Conservation (phyloP, 495 filamentous ascomycete species). For the Xylona heveae region DNA sequence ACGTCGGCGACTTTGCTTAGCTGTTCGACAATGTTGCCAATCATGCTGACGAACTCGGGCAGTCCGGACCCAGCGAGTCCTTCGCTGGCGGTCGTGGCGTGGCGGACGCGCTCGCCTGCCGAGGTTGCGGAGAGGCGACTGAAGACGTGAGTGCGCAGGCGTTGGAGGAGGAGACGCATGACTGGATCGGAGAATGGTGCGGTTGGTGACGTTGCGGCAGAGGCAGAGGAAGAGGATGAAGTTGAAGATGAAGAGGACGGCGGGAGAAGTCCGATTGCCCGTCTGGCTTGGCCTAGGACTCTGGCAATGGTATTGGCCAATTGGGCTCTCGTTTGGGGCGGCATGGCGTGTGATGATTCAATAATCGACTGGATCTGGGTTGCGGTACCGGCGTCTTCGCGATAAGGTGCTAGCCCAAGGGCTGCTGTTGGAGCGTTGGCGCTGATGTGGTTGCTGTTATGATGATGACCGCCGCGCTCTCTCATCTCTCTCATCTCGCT, state of each 20-base stretch:
- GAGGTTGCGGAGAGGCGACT: conserved; percentile 52
- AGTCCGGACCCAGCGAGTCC: conserved; percentile 60
- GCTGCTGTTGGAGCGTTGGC: too few relatives aligned
- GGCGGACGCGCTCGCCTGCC: conserved; percentile 57
- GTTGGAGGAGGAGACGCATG: conserved; percentile 52
- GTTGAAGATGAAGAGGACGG: conserved; percentile 6
- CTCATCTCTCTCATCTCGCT: conserved; percentile 11
- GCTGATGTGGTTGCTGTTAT: conserved; percentile 32
- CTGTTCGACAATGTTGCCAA: conserved; percentile 68
- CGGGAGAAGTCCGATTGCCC: conserved; percentile 1
- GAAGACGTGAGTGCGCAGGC: conserved; percentile 56
- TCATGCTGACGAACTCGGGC: conserved; percentile 69
- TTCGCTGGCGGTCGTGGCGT: conserved; percentile 67
- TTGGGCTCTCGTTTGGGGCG: conserved; percentile 35
- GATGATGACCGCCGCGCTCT: conserved; percentile 10
- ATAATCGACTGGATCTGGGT: conserved; percentile 56
- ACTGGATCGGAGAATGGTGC: conserved; percentile 51
- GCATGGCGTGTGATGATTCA: conserved; percentile 65
- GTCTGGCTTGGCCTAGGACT: conserved; percentile 23
- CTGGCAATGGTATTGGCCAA: conserved; percentile 32
- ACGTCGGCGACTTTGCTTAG: conserved; percentile 51
- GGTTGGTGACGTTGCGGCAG: conserved; percentile 9
- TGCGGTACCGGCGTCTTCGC: too few relatives aligned
- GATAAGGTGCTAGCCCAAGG: too few relatives aligned
- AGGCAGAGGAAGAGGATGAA: background rate